Evolutionary conservation across 2,329 filamentous ascomycete species (phyloP).

Genomic region (Aureobasidium mangrovei): DNA sequence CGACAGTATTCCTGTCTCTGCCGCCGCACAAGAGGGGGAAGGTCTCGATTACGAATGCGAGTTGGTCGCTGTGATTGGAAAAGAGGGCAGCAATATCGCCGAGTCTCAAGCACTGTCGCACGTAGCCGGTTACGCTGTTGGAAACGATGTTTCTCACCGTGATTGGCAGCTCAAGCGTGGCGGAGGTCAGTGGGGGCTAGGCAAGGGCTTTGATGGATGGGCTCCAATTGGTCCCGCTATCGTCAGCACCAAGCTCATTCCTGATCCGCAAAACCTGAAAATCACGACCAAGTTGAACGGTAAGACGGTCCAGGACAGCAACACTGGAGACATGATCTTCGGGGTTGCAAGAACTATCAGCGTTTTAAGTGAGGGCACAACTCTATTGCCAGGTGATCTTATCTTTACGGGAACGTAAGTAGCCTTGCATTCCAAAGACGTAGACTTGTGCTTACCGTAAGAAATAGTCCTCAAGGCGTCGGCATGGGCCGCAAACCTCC

Average conservation of each 20-base stretch:
- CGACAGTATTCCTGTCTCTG: constrained; percentile 56
- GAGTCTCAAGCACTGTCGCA: constrained; percentile 58
- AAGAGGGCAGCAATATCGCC: constrained; percentile 54
- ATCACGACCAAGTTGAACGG: constrained; percentile 55
- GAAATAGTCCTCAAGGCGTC: constrained; percentile 54
- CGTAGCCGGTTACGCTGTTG: constrained; percentile 65
- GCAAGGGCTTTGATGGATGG: constrained; percentile 70
- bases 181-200: constrained; percentile 39
- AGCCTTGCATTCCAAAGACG: too few relatives aligned
- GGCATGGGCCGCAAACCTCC: constrained; percentile 60
- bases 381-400: constrained; percentile 54
- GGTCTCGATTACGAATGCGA: constrained; percentile 71
- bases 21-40: constrained; percentile 51
- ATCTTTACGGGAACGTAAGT: constrained; percentile 55
- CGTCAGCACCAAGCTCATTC: constrained; percentile 48
- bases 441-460: not conserved
- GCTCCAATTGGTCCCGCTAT: constrained; percentile 66
- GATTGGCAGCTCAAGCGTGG: constrained; percentile 44
- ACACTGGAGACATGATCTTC: constrained; percentile 56
- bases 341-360: constrained; percentile 50
- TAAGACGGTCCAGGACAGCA: constrained; percentile 46
- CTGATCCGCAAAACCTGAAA: constrained; percentile 48
- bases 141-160: constrained; percentile 73
- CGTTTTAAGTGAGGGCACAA: constrained; percentile 53
- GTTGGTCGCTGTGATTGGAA: constrained; percentile 64